These are phyloP conservation scores for Tolypocladium ovalisporum DNA, from an alignment of 2,329 filamentous ascomycete genomes.

Conservation along the genomic window DNA sequence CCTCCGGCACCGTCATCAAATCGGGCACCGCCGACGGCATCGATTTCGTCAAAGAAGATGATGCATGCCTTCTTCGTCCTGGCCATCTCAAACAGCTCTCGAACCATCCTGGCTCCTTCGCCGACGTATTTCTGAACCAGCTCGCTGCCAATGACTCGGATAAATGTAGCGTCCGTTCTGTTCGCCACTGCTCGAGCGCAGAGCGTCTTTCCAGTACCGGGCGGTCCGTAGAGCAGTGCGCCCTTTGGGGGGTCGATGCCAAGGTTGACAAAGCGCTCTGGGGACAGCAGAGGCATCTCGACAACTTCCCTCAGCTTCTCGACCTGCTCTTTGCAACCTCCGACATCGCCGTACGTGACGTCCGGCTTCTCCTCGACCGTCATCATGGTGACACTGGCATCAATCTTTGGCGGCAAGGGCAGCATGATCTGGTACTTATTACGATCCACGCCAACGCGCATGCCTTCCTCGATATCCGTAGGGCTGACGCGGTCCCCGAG, in stretches of 20 bases:
- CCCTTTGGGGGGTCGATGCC: constrained; percentile 98
- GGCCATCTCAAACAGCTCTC: constrained; percentile 98
- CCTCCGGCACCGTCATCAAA: constrained; percentile 95
- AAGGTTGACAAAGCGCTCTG: constrained; percentile 95
- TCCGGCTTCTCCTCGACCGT: constrained; percentile 99
- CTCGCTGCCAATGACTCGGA: constrained; percentile 95
- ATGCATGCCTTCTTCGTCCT: constrained; percentile 99
- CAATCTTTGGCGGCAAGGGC: constrained; percentile 93
- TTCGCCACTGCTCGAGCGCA: constrained; percentile 96
- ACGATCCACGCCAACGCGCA: constrained; percentile 95
- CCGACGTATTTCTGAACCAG: constrained; percentile 98
- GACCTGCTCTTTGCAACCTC: constrained; percentile 98
- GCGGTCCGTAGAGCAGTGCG: constrained; percentile 89
- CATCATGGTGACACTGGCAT: constrained; percentile 99
- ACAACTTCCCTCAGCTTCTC: constrained; percentile 98
- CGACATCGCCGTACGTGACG: constrained; percentile 96
- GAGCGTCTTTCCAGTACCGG: constrained; percentile 97
- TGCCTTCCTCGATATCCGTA: constrained; percentile 98
- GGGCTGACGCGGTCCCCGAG: constrained; percentile 93
- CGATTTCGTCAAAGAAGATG: constrained; percentile 95
- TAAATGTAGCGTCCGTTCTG: constrained; percentile 95
- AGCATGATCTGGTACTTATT: constrained; percentile 99
- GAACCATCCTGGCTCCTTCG: constrained; percentile 95
- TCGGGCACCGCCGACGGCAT: constrained; percentile 88
- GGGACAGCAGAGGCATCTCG: constrained; percentile 93